Evolutionary conservation across 768 basidiomycete genomes (phyloP), one percentile per base, ranked within the genome.

Genomic region (Russula emetica): DNA sequence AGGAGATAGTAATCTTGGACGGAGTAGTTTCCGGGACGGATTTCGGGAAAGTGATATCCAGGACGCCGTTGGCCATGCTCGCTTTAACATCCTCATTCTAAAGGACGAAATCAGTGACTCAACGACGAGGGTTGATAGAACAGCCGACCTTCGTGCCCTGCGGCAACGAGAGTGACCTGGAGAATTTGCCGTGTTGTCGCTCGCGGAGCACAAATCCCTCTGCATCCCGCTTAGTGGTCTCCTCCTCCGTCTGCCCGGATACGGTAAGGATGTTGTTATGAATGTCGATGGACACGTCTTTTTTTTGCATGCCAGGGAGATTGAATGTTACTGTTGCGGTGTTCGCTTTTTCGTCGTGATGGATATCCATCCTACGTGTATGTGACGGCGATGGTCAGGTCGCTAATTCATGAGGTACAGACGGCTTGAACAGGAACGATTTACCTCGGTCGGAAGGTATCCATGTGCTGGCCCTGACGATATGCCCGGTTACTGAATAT

Each of bases 261-360:
- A 86, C 70, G 51, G 72, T 80, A 55, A 86, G 78, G 2, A 76
- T 73, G 62, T 80, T 78, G 63, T 80, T 76, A 62, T 79, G 77
- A 9, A 83, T 68, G 60, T 85, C 83, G 66, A 86, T 79, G 55
- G 73, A 72, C 54, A 85, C 74, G 63, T 84, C 73, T 52, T 83
- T 79, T 36, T 80, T 79, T 60, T 74, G 73, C 44, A 85, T 32
- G 22, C 84, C 84, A 0, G 85, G 84, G 8, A 86, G 73, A 66
- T 86, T 85, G 69, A 86, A 83, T 8, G 76, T 72, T 47, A 84
- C 84, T 0, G 80, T 82, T 44, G 85, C 79, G 42, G 74, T 69
- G 68, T 83, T 82, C 26, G 71, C 73, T 24, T 80, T 76, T 0
- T 68, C 52, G 62, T 83, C 74, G 67, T 85, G 83, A 68, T 82